Evolutionary conservation across 805 yeast species (phyloP).

Genomic region (Candida broadrunensis): DNA sequence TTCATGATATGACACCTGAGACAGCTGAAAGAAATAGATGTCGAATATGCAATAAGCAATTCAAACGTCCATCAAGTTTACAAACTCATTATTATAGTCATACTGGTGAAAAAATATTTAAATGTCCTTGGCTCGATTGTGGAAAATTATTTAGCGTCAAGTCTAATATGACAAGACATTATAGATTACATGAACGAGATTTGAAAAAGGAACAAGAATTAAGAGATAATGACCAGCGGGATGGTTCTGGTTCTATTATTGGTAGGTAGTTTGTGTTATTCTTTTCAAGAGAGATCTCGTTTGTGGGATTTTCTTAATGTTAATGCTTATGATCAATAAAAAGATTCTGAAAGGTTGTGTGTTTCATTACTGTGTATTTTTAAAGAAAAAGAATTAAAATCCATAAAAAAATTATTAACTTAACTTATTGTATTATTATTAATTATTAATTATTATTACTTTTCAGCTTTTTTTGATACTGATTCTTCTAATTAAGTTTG

Average conservation of each 20-base stretch:
- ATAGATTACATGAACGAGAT: conserved; percentile 53
- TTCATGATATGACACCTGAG: conserved; percentile 37
- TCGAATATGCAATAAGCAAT: conserved; percentile 66
- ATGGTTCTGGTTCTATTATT: neutral
- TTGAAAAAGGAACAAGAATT: conserved; percentile 3
- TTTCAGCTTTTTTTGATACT: too few relatives aligned
- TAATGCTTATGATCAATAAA: too few relatives aligned
- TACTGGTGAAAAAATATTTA: conserved; percentile 36
- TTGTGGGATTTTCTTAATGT: too few relatives aligned
- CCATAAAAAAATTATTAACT: too few relatives aligned
- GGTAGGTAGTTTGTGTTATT: too few relatives aligned
- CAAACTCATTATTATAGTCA: conserved; percentile 79
- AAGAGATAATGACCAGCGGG: neutral
- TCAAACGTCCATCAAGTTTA: conserved; percentile 79
- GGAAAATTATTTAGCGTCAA: conserved; percentile 69
- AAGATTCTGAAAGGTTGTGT: too few relatives aligned
- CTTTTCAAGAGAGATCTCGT: too few relatives aligned
- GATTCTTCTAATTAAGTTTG: too few relatives aligned
- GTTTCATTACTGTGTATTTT: too few relatives aligned
- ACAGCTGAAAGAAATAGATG: conserved; percentile 47
- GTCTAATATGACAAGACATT: conserved; percentile 79
- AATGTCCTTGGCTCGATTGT: conserved; percentile 57
- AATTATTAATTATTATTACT: too few relatives aligned
- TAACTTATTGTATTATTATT: too few relatives aligned
- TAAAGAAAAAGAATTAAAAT: too few relatives aligned